Base-by-base conservation (phyloP, 352 stramenopile species). In the Phytophthora hibernalis region DNA sequence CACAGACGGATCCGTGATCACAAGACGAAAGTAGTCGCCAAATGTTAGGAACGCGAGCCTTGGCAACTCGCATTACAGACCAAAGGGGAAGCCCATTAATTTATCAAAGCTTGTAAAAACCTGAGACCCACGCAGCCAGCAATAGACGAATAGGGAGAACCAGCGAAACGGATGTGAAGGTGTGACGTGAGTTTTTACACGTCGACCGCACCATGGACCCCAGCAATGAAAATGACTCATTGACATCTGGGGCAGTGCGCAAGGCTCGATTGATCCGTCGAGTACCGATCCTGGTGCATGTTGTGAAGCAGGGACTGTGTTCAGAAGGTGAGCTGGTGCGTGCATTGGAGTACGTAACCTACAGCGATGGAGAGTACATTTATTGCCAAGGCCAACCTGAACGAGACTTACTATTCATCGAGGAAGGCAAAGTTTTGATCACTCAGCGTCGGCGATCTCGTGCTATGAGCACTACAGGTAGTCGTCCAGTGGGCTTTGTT, bases 361-460 rank as follows among this genome's bases (percentile, higher is more conserved):
- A 76, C 52, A 42, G n/a, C 1, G 80, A 89, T 44, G 80, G 77
- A 21, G 84, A 91, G 30, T 87, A 87, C 69, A 83, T 95, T 62
- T 89, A 83, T 50, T 73, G 40, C 13, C 81, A 95, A 60, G 86
- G 83, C 13, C 73, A 91, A 10, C 10, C 52, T 1, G 83, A 87
- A 20, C 70, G 72, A n/a, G 82, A 87, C 18, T 28, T 93, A 6
- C 83, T 77, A 61, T 89, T 95, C 57, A 85, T 95, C 42, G 83
- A 93, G 37, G 76, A 87, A 57, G 86, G 86, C 9, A 80, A 81
- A 30, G 82, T 95, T 33, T 67, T 86, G 37, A 83, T 93, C 60
- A 90, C 83, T 16, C 84, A 90, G 50, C 79, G 79, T 22, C 56
- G 65, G 38, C 51, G 54, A 26, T 72, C 56, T 57, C 68, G 62